Base-by-base conservation (phyloP, 805 yeast species). In the Wickerhamomyces bovis region DNA sequence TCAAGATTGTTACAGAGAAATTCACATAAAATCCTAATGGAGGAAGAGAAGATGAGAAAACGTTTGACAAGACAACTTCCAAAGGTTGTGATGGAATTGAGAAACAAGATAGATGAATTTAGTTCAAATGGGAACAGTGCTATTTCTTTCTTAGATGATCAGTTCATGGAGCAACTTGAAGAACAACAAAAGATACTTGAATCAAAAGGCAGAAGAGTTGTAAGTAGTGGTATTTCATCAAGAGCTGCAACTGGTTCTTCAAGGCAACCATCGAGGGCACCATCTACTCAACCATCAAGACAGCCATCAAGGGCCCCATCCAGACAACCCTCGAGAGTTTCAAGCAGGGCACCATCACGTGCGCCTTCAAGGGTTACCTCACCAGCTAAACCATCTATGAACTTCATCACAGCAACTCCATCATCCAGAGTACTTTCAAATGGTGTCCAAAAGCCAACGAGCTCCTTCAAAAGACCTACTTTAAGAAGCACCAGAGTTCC, bases 31-130 rank as follows among this genome's bases (percentile, higher is more conserved):
- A 83, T 90, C 21, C 68, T 92, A 48, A 71, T 85, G 47, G 77
- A 83, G 47, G 99, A 92, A 61, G 97, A 89, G 60, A 83, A 75
- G 57, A 70, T 81, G 36, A 70, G 97, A 46, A 83, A 83, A 54
- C 75, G 76, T 45, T 71, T 90, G 8, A 66, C 77, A n/a, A 79
- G 80, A 57, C 76, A 77, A 53, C 68, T 87, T 53, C 98, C 98
- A 0, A 69, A 71, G 33, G 70, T 85, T 0, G 65, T 87, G 10
- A 64, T 68, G 4, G 76, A 71, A 1, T 64, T 92, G 42, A 76
- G 74, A 49, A 38, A 51, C 1, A 75, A 75, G 43, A 55, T 87
- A 5, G 48, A 55, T 4, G 67, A 66, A 12, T 85, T 78, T 69
- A 81, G 83, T 52, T 55, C 62, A 7, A 51, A 56, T 3, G 65